Conservation (phyloP, 805 yeast species). For the Metschnikowia continentalis region DNA sequence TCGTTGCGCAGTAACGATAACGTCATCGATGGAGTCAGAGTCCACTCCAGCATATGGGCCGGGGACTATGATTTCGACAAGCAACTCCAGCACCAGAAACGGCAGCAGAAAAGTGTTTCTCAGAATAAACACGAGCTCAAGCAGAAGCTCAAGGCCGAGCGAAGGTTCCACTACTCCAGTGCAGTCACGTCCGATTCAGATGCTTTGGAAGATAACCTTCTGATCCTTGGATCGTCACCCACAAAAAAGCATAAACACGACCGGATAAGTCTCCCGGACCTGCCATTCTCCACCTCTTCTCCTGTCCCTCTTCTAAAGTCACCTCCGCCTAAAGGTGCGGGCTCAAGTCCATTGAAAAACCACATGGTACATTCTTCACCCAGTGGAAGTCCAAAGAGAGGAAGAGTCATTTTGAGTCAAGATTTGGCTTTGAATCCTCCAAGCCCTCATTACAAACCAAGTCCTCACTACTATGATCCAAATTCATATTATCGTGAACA, state of each 20-base stretch:
- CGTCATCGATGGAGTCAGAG: conserved; percentile 7
- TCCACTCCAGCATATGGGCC: conserved; percentile 36
- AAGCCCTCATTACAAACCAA: too few species aligned
- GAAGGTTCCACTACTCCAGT: conserved; percentile 13
- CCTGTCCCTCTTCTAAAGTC: neutral
- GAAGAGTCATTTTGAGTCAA: neutral
- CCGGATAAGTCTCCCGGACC: neutral
- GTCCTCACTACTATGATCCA: too few species aligned
- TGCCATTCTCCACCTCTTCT: neutral
- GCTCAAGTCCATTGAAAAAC: conserved; percentile 3
- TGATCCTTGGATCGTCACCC: conserved; percentile 29
- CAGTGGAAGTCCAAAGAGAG: neutral
- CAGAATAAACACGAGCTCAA: conserved; percentile 16
- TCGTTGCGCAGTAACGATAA: conserved; percentile 29
- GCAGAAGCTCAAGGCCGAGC: conserved; percentile 9
- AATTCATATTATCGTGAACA: too few species aligned
- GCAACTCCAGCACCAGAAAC: conserved; percentile 11
- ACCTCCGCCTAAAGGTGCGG: neutral
- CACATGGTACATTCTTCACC: neutral
- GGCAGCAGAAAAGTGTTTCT: conserved; percentile 10
- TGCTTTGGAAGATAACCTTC: conserved; percentile 20
- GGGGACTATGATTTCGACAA: conserved; percentile 28
- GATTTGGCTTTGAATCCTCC: neutral
- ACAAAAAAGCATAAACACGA: conserved; percentile 18
- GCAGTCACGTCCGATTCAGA: conserved; percentile 8